Evolutionary conservation across 1,139 yeast species (phyloP), one percentile per base, ranked within the genome.

Genomic region (Lodderomyces jiufengensis): DNA sequence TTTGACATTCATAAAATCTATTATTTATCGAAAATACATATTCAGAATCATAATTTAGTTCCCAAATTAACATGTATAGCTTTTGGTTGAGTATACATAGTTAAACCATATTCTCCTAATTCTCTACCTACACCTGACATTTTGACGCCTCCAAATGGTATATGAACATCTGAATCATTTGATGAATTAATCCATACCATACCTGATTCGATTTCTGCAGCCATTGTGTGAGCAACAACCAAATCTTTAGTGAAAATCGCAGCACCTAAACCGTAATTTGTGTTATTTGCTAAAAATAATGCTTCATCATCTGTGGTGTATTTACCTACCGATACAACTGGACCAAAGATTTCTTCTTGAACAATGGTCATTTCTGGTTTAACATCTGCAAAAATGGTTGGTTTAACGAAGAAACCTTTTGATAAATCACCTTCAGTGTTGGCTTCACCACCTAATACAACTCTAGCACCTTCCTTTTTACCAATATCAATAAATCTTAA

Each of bases 121-220:
- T 87, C 96, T 57, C 95, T 77, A 39, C 95, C 95, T 45, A 84
- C 73, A 48, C 96, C 96, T 51, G 86, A 76, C 79, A 78, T 71
- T 67, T 87, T 87, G 29, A 68, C 73, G 37, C 76, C 76, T 24
- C 96, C 95, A 55, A 87, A 87, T 43, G 96, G 96, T 46, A 84
- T 70, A 48, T 78, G 80, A 41, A 69, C 61, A 51, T 82, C 90
- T 36, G 85, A 79, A 56, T 84, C 92, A 55, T 87, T 86, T 37
- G 90, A 79, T 9, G 90, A 78, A 47, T 61, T 66, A 53, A 76
- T 76, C 72, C 78, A 76, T 25, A 76, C 76, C 69, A 72, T 75
- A 37, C 82, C 82, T 21, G 77, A 63, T 46, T 69, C 65, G 37
- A 70, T 57, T 15, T 69, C 73, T 25, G 58, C 46, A 14, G 75